Conservation (phyloP, 208 protist genomes). For the Crithidia acanthocephali region DNA sequence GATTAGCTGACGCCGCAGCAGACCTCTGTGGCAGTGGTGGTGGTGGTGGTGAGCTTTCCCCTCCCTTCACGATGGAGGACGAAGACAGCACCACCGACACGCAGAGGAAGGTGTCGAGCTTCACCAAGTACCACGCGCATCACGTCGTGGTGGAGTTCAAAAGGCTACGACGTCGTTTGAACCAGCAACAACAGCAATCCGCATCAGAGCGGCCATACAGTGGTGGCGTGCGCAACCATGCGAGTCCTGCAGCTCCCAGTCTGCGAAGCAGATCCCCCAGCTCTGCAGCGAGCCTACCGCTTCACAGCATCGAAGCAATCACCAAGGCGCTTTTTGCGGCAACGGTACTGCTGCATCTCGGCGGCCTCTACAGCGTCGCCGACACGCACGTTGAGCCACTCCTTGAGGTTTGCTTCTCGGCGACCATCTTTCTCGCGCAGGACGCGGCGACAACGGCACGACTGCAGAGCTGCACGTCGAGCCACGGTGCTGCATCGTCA, state of each 20-base stretch:
- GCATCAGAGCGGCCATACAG: background rate
- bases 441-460: constrained; percentile 15
- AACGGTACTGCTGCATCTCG: constrained; percentile 70
- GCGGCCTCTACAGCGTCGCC: constrained; percentile 55
- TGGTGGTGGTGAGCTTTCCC: no score
- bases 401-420: constrained; percentile 58
- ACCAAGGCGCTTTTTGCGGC: constrained; percentile 48
- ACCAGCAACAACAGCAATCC: background rate
- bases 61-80: no score
- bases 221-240: no score
- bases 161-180: constrained; percentile 8
- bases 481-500: background rate
- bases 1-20: no score
- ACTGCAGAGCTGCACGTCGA: background rate
- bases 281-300: background rate
- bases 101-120: constrained; percentile 33
- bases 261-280: background rate
- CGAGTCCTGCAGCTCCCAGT: no score
- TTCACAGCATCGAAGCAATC: constrained; percentile 12
- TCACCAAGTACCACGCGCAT: constrained; percentile 74
- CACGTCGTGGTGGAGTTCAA: constrained; percentile 66
- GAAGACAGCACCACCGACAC: background rate
- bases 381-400: constrained; percentile 76
- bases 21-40: background rate
- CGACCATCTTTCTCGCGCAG: constrained; percentile 69